Conservation (phyloP, 1,284 basidiomycete species). For the Cryptococcus hybrid region DNA sequence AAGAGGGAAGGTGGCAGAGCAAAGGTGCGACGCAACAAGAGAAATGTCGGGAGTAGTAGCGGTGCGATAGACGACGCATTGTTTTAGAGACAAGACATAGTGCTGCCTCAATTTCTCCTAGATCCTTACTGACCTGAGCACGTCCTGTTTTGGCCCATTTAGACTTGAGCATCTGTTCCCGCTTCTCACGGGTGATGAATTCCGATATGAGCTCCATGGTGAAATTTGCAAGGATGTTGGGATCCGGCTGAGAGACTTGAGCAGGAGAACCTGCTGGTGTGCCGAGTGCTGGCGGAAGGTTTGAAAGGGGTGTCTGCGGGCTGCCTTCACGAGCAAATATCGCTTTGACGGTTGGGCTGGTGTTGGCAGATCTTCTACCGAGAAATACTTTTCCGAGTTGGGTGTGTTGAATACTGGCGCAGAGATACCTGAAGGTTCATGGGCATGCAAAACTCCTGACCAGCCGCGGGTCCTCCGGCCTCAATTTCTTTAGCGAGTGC, state of each 20-base stretch:
- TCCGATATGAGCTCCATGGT: conserved; percentile 46
- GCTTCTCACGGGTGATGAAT: conserved; percentile 45
- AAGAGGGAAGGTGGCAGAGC: conserved; percentile 32
- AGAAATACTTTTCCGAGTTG: conserved; percentile 8
- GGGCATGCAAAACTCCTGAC: conserved; percentile 4
- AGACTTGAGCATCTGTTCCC: conserved; percentile 47
- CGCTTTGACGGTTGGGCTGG: conserved; percentile 9
- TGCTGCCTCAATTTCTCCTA: conserved; percentile 46
- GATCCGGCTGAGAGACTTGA: conserved; percentile 10
- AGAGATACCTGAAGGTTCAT: neutral
- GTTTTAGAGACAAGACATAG: conserved; percentile 27
- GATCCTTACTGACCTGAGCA: conserved; percentile 42
- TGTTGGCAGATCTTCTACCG: conserved; percentile 2
- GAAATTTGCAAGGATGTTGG: conserved; percentile 35
- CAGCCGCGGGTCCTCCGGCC: conserved; percentile 14
- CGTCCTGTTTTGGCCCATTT: conserved; percentile 48
- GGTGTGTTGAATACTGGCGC: neutral
- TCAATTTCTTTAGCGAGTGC: conserved; percentile 32
- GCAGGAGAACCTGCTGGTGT: conserved; percentile 2
- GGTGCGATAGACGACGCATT: conserved; percentile 21
- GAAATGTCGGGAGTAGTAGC: conserved; percentile 35
- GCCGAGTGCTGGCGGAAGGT: conserved; percentile 5
- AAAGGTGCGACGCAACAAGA: conserved; percentile 37
- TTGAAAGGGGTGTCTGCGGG: conserved; percentile 16
- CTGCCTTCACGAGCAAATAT: conserved; percentile 2